These are phyloP conservation scores for Perkinsus olseni DNA, from an alignment of 169 alveolate species.

Conservation along the genomic window DNA sequence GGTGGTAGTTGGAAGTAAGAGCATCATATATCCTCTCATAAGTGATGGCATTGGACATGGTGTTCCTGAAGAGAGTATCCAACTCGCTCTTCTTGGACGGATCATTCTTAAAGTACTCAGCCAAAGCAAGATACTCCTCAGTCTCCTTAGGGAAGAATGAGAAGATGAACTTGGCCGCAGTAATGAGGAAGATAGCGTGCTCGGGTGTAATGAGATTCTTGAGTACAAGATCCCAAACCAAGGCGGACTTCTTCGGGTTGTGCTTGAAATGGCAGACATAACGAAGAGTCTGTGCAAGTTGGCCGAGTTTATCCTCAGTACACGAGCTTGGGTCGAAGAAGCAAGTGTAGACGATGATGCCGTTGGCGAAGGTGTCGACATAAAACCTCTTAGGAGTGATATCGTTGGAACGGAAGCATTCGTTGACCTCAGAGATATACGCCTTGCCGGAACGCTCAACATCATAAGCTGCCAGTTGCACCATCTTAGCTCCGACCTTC, in stretches of 20 bases:
- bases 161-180: neutral
- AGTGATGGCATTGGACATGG: conserved; percentile 13
- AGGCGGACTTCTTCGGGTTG: conserved; percentile 5
- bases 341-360: conserved; percentile 13
- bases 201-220: neutral
- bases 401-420: conserved; percentile 7
- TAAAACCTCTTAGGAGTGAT: conserved; percentile 17
- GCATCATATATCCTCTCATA: neutral
- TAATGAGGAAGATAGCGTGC: neutral
- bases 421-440: neutral
- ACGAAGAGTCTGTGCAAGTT: neutral
- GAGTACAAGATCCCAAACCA: conserved; percentile 9
- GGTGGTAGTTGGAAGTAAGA: neutral
- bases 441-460: no score
- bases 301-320: neutral
- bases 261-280: conserved; percentile 5
- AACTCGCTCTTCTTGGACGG: neutral
- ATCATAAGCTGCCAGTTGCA: no score
- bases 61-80: conserved; percentile 2
- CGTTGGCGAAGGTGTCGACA: conserved; percentile 18
- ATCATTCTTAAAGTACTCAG: neutral
- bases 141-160: neutral
- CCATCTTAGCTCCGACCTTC: no score
- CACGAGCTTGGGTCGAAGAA: conserved; percentile 4
- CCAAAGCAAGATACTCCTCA: neutral